Conservation (phyloP, 164 flowering plant species). For the Macadamia tetraphylla region DNA sequence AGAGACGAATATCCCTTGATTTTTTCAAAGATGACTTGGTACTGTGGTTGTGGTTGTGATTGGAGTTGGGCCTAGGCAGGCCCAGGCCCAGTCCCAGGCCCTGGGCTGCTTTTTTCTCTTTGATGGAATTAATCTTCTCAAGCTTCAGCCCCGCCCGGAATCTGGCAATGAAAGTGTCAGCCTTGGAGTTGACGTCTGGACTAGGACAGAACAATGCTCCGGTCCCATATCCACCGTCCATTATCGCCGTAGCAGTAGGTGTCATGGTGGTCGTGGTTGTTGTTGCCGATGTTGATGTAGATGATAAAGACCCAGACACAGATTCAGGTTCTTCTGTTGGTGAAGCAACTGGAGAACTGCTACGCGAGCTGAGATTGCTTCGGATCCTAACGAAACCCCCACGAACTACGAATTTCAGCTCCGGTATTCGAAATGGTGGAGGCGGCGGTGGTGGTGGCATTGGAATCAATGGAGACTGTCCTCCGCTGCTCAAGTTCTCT, state of each 20-base stretch:
- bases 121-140: conserved; percentile 64
- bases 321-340: conserved; percentile 7
- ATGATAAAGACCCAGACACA: no score
- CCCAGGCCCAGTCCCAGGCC: no score
- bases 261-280: neutral
- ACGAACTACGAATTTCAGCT: conserved; percentile 23
- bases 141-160: conserved; percentile 59
- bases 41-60: no score
- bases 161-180: conserved; percentile 72
- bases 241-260: neutral
- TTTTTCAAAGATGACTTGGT: no score
- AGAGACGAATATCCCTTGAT: no score
- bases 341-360: conserved; percentile 26
- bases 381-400: conserved; percentile 39
- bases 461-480: conserved; percentile 46
- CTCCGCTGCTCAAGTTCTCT: conserved; percentile 24
- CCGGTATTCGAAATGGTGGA: conserved; percentile 43
- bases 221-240: conserved; percentile 18
- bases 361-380: conserved; percentile 41
- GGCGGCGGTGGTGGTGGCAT: conserved; percentile 70
- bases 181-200: conserved; percentile 74
- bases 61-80: no score
- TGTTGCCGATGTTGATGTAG: no score
- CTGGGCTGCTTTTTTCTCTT: conserved; percentile 18
- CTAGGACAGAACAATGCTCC: conserved; percentile 54